These are phyloP conservation scores for Canna indica DNA, from an alignment of 176 grass and related monocot species.

Conservation along the genomic window DNA sequence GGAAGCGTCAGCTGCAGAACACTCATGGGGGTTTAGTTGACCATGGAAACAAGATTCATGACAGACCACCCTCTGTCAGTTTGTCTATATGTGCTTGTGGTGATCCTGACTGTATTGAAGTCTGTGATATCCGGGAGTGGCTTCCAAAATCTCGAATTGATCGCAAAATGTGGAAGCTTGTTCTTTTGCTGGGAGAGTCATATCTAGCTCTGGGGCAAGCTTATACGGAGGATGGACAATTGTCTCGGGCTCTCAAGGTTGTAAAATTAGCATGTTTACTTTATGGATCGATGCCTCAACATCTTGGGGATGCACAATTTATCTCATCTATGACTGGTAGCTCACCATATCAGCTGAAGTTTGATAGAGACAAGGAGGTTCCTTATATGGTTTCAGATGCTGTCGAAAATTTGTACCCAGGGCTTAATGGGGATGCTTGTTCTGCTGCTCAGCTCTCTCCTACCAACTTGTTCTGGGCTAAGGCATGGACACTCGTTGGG, in stretches of 20 bases:
- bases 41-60: slow-evolving; percentile 40
- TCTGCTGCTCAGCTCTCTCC: slow-evolving; percentile 29
- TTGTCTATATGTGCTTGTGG: slow-evolving; percentile 82
- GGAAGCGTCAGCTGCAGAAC: slow-evolving; percentile 84
- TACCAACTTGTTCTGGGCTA: slow-evolving; percentile 78
- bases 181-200: slow-evolving; percentile 94
- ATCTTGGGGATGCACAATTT: slow-evolving; percentile 79
- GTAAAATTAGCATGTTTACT: slow-evolving; percentile 88
- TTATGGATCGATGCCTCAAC: slow-evolving; percentile 94
- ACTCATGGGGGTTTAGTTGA: slow-evolving; percentile 34
- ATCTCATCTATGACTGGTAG: slow-evolving; percentile 71
- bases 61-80: slow-evolving; percentile 39
- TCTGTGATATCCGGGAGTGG: slow-evolving; percentile 93
- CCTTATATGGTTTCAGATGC: slow-evolving; percentile 42
- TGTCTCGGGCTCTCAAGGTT: slow-evolving; percentile 71
- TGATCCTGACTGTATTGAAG: slow-evolving; percentile 91
- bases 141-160: slow-evolving; percentile 95
- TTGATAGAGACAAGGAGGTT: slow-evolving; percentile 28
- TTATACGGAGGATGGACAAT: slow-evolving; percentile 73
- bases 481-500: slow-evolving; percentile 86
- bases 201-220: slow-evolving; percentile 85
- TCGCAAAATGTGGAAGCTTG: slow-evolving; percentile 93
- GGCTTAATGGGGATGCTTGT: slow-evolving; percentile 30
- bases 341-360: slow-evolving; percentile 13
- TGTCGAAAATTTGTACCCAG: slow-evolving; percentile 21